Evolutionary conservation across 352 stramenopile genomes (phyloP).

Genomic region (Phytophthora cryptogea): DNA sequence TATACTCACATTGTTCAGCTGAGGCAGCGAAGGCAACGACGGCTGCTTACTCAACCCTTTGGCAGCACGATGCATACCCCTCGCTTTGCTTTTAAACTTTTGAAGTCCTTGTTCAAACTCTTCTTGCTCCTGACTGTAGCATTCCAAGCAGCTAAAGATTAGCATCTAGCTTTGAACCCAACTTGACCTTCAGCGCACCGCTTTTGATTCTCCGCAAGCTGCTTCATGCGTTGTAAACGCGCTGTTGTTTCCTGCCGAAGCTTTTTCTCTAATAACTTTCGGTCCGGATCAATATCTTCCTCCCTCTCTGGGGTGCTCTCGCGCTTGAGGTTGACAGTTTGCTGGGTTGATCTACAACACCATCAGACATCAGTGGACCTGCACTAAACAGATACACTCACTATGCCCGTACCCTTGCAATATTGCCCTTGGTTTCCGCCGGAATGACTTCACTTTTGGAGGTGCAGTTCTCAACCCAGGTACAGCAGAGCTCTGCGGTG

Average conservation of each 20-base stretch:
- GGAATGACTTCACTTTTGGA: conserved; percentile 9
- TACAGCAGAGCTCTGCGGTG: neutral
- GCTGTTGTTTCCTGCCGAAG: conserved; percentile 54
- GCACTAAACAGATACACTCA: neutral
- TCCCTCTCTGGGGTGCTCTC: conserved; percentile 8
- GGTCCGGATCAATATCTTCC: conserved; percentile 31
- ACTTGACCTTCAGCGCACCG: conserved; percentile 27
- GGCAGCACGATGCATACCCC: conserved; percentile 61
- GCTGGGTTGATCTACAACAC: conserved; percentile 12
- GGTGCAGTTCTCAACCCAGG: neutral
- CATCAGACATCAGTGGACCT: conserved; percentile 1
- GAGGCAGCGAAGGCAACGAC: neutral
- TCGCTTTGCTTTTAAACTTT: conserved; percentile 60
- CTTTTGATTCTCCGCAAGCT: conserved; percentile 46
- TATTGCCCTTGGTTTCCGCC: conserved; percentile 9
- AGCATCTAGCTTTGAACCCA: neutral
- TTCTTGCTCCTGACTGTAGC: conserved; percentile 51
- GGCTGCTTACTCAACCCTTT: conserved; percentile 44
- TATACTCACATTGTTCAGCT: conserved; percentile 13
- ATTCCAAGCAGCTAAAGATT: neutral
- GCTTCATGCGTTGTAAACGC: conserved; percentile 48
- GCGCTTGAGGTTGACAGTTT: conserved; percentile 1
- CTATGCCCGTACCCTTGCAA: conserved; percentile 11
- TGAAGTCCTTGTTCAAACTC: conserved; percentile 54
- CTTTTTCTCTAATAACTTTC: conserved; percentile 44